Evolutionary conservation across 129 eudicot species (phyloP).

Genomic region (Artemisia argyi): DNA sequence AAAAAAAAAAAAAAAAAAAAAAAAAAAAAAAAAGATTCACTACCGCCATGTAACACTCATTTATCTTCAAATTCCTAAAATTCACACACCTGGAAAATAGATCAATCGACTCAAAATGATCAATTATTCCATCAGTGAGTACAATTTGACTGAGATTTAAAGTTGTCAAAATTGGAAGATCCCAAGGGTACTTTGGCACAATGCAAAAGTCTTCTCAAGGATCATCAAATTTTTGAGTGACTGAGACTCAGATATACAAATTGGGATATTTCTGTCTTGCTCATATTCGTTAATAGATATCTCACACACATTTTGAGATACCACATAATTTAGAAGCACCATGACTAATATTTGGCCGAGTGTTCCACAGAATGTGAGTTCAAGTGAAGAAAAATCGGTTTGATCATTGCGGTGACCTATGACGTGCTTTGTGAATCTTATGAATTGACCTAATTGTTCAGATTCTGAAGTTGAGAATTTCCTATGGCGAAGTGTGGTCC

Average conservation of each 20-base stretch:
- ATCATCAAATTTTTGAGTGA: slow-evolving; percentile 6
- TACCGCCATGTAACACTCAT: slow-evolving; percentile 16
- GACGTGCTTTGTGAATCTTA: slow-evolving; percentile 19
- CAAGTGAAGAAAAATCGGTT: slow-evolving; percentile 13
- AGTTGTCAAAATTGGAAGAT: slow-evolving; percentile 19
- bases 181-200: slow-evolving; percentile 21
- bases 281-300: slow-evolving; percentile 3
- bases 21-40: too few species aligned
- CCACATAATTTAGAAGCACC: not conserved
- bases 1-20: too few species aligned
- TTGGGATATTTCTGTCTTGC: slow-evolving; percentile 14
- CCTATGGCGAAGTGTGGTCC: slow-evolving; percentile 22
- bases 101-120: not conserved
- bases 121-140: slow-evolving; percentile 10
- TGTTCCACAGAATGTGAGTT: slow-evolving; percentile 15
- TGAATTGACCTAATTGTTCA: slow-evolving; percentile 4
- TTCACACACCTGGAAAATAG: slow-evolving; percentile 22
- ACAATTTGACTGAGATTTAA: not conserved
- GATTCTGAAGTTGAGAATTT: slow-evolving; percentile 26
- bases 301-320: slow-evolving; percentile 16
- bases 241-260: slow-evolving; percentile 13
- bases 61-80: not conserved
- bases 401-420: too few species aligned
- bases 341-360: slow-evolving; percentile 19
- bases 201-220: slow-evolving; percentile 7